Conservation (phyloP, 306 rosid genomes). For the Cicer bijugum region DNA sequence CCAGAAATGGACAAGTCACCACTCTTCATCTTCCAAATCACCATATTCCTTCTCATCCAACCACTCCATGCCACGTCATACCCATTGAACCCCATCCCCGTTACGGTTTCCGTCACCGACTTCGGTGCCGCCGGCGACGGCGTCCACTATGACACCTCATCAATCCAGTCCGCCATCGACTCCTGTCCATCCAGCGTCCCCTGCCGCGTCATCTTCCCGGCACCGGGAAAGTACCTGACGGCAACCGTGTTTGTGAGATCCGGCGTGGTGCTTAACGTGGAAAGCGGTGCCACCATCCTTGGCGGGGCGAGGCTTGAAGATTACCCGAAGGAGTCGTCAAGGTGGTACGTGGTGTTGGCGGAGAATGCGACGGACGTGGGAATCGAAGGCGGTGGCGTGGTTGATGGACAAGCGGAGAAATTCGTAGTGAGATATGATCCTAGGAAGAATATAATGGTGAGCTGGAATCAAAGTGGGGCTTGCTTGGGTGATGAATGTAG, state of each 20-base stretch:
- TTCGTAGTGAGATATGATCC: constrained; percentile 68
- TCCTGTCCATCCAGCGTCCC: constrained; percentile 50
- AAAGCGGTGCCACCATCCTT: constrained; percentile 63
- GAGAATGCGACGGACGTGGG: constrained; percentile 80
- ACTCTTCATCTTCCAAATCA: constrained; percentile 23
- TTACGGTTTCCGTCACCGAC: constrained; percentile 60
- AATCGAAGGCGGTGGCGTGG: constrained; percentile 80
- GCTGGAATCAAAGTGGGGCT: constrained; percentile 84
- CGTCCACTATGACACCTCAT: constrained; percentile 66
- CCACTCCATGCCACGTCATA: constrained; percentile 50
- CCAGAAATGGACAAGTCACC: constrained; percentile 42
- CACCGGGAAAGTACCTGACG: constrained; percentile 75
- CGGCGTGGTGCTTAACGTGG: constrained; percentile 69
- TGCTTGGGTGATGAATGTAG: constrained; percentile 92
- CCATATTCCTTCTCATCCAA: constrained; percentile 44
- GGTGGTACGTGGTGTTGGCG: constrained; percentile 88
- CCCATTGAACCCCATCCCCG: constrained; percentile 23
- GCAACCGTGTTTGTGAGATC: constrained; percentile 74
- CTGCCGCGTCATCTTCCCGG: constrained; percentile 71
- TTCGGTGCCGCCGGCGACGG: constrained; percentile 87
- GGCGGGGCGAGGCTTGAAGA: constrained; percentile 69
- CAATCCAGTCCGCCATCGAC: constrained; percentile 87
- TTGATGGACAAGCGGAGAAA: constrained; percentile 81
- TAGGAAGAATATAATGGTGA: constrained; percentile 92
- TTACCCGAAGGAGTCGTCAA: constrained; percentile 62